A percentile compares a stretch with the other conserved stretches of the same genome.
These are phyloP conservation scores for Nicotiana tomentosiformis DNA, from an alignment of 257 asterid genomes.

Conservation along the genomic window DNA sequence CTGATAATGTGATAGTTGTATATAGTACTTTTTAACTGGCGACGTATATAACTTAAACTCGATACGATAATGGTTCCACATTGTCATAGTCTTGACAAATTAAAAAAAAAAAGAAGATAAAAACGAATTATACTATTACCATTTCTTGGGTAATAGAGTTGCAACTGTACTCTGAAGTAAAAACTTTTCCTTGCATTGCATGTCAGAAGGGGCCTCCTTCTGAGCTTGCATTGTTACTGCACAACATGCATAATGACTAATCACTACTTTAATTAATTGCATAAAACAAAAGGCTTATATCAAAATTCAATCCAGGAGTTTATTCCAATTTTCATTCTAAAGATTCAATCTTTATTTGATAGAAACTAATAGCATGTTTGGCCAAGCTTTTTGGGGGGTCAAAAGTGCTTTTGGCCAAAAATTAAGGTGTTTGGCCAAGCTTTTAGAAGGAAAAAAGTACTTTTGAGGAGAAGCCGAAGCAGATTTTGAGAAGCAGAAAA, in stretches of 20 bases:
- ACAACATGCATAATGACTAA: conserved; percentile 24
- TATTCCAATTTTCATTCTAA: not conserved
- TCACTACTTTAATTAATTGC: not conserved
- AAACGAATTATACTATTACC: conserved; percentile 31
- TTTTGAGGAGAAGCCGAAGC: too few species aligned
- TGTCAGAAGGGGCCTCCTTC: conserved; percentile 5
- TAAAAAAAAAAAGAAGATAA: not conserved
- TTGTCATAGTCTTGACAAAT: not conserved
- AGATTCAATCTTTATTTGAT: not conserved
- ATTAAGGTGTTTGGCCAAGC: too few species aligned
- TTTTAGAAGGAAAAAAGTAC: too few species aligned
- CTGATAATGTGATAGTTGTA: too few species aligned
- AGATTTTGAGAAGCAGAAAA: too few species aligned
- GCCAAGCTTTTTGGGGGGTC: too few species aligned
- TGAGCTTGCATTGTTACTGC: conserved; percentile 17
- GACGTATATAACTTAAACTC: too few species aligned
- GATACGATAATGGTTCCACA: not conserved
- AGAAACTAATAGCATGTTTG: too few species aligned
- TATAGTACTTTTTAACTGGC: too few species aligned
- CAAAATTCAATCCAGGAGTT: not conserved
- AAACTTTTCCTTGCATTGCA: conserved; percentile 4
- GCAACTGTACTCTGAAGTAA: not conserved
- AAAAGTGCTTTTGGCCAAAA: too few species aligned
- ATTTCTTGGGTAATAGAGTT: conserved; percentile 47
- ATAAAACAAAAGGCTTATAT: not conserved